Conservation (phyloP, 441 rosid species). For the Lepidium campestre region DNA sequence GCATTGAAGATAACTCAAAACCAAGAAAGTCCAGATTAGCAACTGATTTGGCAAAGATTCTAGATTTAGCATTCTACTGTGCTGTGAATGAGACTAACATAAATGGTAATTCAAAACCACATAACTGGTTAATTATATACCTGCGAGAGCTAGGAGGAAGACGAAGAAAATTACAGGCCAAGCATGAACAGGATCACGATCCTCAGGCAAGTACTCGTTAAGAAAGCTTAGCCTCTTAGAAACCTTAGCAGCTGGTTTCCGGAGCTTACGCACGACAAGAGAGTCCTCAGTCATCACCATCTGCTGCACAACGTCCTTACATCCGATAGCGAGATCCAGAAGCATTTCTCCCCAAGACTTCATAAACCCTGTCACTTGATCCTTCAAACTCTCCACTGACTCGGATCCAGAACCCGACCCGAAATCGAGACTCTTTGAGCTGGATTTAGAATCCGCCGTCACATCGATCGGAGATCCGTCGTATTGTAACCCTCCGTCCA, state of each 20-base stretch:
- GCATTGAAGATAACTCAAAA: neutral
- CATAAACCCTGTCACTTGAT: conserved; percentile 63
- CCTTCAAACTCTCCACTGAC: conserved; percentile 46
- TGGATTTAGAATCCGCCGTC: conserved; percentile 23
- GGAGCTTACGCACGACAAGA: conserved; percentile 59
- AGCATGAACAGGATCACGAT: conserved; percentile 83
- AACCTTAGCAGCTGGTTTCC: conserved; percentile 61
- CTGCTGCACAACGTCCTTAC: conserved; percentile 65
- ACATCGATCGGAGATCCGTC: conserved; percentile 35
- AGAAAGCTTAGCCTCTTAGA: conserved; percentile 56
- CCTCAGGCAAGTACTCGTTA: conserved; percentile 96
- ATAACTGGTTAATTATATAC: conserved; percentile 54
- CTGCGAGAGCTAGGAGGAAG: conserved; percentile 63
- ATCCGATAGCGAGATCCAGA: conserved; percentile 81
- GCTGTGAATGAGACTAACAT: conserved; percentile 14
- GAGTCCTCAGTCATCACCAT: conserved; percentile 69
- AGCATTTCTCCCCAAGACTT: conserved; percentile 93
- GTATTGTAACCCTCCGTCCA: conserved; percentile 39
- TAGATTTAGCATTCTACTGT: conserved; percentile 53
- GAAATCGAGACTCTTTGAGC: conserved; percentile 18
- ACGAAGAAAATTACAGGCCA: conserved; percentile 86
- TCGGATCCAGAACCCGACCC: conserved; percentile 29
- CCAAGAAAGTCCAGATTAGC: neutral
- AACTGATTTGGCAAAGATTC: conserved; percentile 49
- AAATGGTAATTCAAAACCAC: conserved; percentile 29